Evolutionary conservation across 305 asterid species (phyloP).

Genomic region (Plantago coronopus): DNA sequence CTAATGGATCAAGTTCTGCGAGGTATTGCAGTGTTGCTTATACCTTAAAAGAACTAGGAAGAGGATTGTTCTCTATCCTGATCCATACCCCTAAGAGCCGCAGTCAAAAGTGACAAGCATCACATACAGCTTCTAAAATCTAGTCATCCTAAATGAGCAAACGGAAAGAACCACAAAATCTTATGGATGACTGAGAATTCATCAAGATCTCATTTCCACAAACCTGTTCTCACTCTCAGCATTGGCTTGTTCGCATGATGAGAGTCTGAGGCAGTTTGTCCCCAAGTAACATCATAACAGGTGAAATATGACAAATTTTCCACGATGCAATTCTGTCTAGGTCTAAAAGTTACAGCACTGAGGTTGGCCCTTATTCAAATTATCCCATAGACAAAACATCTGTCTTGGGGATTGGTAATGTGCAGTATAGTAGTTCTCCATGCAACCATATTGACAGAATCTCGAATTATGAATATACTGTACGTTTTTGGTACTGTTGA

Average conservation of each 20-base stretch:
- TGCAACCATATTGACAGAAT: slow-evolving; percentile 90
- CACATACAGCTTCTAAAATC: slow-evolving; percentile 5
- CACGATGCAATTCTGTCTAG: neutral
- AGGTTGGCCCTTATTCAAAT: slow-evolving; percentile 61
- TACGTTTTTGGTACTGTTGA: slow-evolving; percentile 46
- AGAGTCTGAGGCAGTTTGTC: neutral
- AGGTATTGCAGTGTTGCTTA: neutral
- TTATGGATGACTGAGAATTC: neutral
- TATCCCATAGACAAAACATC: slow-evolving; percentile 89
- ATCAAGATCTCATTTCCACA: neutral
- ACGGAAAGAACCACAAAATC: slow-evolving; percentile 1
- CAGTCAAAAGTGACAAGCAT: neutral
- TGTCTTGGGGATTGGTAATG: slow-evolving; percentile 96
- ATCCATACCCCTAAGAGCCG: slow-evolving; percentile 1
- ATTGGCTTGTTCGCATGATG: slow-evolving; percentile 2
- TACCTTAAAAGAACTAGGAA: neutral
- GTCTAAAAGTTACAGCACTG: slow-evolving; percentile 57
- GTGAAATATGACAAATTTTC: slow-evolving; percentile 6
- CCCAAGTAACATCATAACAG: neutral
- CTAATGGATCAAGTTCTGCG: neutral
- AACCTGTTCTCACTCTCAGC: slow-evolving; percentile 3
- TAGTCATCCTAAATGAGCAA: slow-evolving; percentile 8
- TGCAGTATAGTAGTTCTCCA: slow-evolving; percentile 76
- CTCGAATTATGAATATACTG: slow-evolving; percentile 80
- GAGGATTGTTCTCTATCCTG: neutral